phyloP scores from a whole-genome alignment of 768 basidiomycete species.

The Boletus tomentosulus region DNA sequence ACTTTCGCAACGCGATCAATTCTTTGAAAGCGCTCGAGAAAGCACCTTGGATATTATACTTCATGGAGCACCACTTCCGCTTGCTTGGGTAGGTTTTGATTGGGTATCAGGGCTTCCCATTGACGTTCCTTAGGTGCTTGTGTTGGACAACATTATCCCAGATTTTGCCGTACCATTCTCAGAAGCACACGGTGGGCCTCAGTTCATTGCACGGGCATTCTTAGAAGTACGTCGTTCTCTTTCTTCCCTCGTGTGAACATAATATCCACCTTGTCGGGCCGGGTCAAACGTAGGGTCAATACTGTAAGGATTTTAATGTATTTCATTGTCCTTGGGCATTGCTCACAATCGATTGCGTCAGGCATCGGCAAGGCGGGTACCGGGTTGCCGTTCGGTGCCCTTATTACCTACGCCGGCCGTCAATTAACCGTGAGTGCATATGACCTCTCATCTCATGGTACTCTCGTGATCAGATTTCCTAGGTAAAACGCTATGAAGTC shows the following conservation, averaged over 20 bases:
- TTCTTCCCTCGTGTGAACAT: neutral
- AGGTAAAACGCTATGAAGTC: constrained; percentile 27
- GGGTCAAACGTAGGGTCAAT: constrained; percentile 18
- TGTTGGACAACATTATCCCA: constrained; percentile 26
- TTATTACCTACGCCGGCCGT: constrained; percentile 17
- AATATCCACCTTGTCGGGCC: neutral
- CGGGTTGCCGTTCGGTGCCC: constrained; percentile 24
- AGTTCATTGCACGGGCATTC: constrained; percentile 26
- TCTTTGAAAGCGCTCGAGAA: constrained; percentile 1
- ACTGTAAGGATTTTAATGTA: constrained; percentile 16
- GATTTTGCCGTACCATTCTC: constrained; percentile 27
- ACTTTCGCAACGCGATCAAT: constrained; percentile 1
- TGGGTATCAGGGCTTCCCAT: neutral
- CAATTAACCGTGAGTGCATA: constrained; percentile 22
- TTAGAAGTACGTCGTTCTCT: constrained; percentile 16
- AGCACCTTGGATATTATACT: constrained; percentile 11
- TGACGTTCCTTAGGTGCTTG: constrained; percentile 15
- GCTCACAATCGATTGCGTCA: constrained; percentile 1
- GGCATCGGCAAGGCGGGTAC: constrained; percentile 26
- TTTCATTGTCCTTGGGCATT: neutral
- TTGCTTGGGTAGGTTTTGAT: constrained; percentile 21
- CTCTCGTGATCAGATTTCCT: neutral
- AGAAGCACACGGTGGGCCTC: constrained; percentile 23
- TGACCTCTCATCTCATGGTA: neutral
- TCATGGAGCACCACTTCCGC: constrained; percentile 25